phyloP scores from a whole-genome alignment of 495 filamentous ascomycete species.

The Podospora fimiseda region DNA sequence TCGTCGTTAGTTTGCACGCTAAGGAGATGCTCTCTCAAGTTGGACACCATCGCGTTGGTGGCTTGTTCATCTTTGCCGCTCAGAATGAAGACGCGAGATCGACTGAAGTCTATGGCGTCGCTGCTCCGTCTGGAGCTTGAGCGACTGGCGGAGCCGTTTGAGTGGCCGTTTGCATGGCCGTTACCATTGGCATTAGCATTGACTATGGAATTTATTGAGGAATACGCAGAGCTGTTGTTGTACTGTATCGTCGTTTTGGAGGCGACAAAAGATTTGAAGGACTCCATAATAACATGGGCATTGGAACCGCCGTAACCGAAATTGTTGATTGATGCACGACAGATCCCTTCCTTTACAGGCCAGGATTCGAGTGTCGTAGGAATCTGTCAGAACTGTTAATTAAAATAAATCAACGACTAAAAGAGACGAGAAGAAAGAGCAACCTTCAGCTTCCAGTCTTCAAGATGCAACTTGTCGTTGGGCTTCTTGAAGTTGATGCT shows the following conservation, averaged over 20 bases:
- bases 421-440: neutral
- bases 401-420: neutral
- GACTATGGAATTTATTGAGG: too few species aligned
- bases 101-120: neutral
- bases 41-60: constrained; percentile 14
- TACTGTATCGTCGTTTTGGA: neutral
- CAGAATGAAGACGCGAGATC: constrained; percentile 16
- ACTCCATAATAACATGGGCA: constrained; percentile 22
- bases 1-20: constrained; percentile 7
- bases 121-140: constrained; percentile 4
- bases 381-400: too few species aligned
- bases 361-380: constrained; percentile 18
- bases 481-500: constrained; percentile 36
- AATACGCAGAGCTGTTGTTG: too few species aligned
- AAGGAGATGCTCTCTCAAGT: constrained; percentile 16
- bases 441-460: constrained; percentile 34
- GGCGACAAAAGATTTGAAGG: constrained; percentile 11
- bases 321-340: constrained; percentile 19
- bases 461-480: constrained; percentile 34
- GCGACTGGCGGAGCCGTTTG: too few species aligned
- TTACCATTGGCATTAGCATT: constrained; percentile 2
- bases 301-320: constrained; percentile 25
- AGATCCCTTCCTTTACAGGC: constrained; percentile 10
- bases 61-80: constrained; percentile 24
- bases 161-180: neutral